Evolutionary conservation across 768 basidiomycete species (phyloP), one percentile per base, ranked within the genome.

Genomic region (Favolaschia claudopus): DNA sequence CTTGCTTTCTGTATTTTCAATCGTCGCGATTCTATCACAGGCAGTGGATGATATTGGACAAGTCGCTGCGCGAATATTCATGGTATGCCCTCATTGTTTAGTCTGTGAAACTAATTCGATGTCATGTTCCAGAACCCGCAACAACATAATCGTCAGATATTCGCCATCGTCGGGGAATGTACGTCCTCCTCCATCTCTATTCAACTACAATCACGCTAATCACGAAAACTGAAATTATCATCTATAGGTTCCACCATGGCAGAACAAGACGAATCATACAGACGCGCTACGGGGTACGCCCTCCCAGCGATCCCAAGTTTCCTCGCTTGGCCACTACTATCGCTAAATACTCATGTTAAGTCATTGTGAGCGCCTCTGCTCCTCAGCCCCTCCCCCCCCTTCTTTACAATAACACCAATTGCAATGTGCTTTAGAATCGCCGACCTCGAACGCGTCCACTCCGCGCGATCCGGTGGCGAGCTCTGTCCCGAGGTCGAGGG

Each of bases 11-110:
- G n/a, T n/a, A n/a, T 10, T 13, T 20, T 42, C 14, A 46, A 15
- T 32, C 15, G 20, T 24, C 28, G 46, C 5, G 17, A 2, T 17
- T 25, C 2, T 34, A 36, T 14, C n/a, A 1, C 29, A 76, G 75
- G 74, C 71, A 25, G 69, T 58, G 20, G 73, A 75, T 20, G 76
- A 74, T 53, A 76, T 74, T 55, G 76, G 77, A 7, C 62, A 61
- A 19, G 72, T 79, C 33, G 76, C 72, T 17, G 70, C 70, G 14
- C 71, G 62, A 0, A 67, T 77, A 2, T 76, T 77, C 57, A 58
- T 63, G 61, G 76, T 76, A 28, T 25, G 47, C 24, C 9, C n/a
- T n/a, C n/a, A n/a, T 3, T 9, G 15, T 22, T 20, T n/a, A n/a
- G 9, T 27, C 5, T 9, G 24, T n/a, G 8, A 5, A 40, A 32